These are phyloP conservation scores for Setaria italica DNA, from an alignment of 202 grass and related monocot species.

Conservation along the genomic window DNA sequence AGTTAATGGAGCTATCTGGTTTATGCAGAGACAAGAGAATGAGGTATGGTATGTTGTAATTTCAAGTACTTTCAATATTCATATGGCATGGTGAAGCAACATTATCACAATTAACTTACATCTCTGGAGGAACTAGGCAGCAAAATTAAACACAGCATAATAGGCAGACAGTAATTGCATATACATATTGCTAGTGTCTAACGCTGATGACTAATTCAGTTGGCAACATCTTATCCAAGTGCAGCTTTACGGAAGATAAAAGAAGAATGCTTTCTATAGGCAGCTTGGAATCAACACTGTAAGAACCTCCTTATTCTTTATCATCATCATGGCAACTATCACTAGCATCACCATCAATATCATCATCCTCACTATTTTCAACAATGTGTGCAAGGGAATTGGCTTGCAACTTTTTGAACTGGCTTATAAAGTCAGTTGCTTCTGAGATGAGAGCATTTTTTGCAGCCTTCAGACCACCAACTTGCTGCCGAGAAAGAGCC, in stretches of 20 bases:
- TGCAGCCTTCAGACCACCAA: constrained; percentile 55
- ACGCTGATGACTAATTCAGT: neutral
- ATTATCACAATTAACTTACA: neutral
- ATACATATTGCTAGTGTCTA: neutral
- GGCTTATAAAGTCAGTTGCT: constrained; percentile 65
- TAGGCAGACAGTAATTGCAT: neutral
- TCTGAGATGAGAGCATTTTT: constrained; percentile 77
- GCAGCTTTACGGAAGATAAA: constrained; percentile 12
- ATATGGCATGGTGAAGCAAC: constrained; percentile 17
- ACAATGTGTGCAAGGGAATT: constrained; percentile 52
- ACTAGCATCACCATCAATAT: constrained; percentile 20
- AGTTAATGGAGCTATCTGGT: neutral
- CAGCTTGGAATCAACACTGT: constrained; percentile 8
- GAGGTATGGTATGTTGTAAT: neutral
- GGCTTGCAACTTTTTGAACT: constrained; percentile 69
- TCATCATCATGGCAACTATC: constrained; percentile 32
- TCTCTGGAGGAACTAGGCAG: neutral
- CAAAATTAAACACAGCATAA: neutral
- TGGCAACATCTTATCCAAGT: constrained; percentile 1
- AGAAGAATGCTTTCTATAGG: constrained; percentile 9
- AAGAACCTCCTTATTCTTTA: constrained; percentile 17
- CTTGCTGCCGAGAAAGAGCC: constrained; percentile 32
- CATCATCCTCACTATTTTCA: constrained; percentile 54
- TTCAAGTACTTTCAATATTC: neutral
- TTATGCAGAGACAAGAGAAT: neutral